These are phyloP conservation scores for Hermanozyma aechmeae DNA, from an alignment of 805 yeast species.

Conservation along the genomic window DNA sequence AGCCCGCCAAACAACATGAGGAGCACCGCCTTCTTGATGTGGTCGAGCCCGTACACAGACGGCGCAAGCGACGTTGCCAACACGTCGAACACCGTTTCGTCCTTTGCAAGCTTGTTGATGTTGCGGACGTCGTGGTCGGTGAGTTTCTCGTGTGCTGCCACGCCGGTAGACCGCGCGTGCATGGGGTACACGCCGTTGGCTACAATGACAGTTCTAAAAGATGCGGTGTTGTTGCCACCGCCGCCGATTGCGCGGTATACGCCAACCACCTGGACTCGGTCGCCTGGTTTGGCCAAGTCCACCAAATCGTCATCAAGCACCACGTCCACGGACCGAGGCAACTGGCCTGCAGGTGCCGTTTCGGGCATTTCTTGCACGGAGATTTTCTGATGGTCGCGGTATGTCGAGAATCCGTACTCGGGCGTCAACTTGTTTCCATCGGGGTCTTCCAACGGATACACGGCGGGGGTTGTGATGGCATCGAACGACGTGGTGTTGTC, in stretches of 20 bases:
- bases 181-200: slow-evolving; percentile 86
- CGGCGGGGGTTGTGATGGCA: slow-evolving; percentile 73
- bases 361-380: slow-evolving; percentile 98
- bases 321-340: slow-evolving; percentile 88
- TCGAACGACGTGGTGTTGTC: slow-evolving; percentile 90
- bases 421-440: slow-evolving; percentile 84
- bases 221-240: slow-evolving; percentile 44
- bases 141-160: slow-evolving; percentile 58
- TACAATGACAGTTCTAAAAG: slow-evolving; percentile 74
- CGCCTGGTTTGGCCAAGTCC: slow-evolving; percentile 90
- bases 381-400: slow-evolving; percentile 87
- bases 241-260: slow-evolving; percentile 89
- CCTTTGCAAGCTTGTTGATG: slow-evolving; percentile 69
- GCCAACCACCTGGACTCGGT: slow-evolving; percentile 88
- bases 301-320: slow-evolving; percentile 93
- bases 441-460: slow-evolving; percentile 87
- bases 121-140: slow-evolving; percentile 80
- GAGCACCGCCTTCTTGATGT: slow-evolving; percentile 83
- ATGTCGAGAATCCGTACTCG: slow-evolving; percentile 88
- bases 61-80: slow-evolving; percentile 89
- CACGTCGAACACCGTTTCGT: slow-evolving; percentile 63
- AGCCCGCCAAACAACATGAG: slow-evolving; percentile 90
- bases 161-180: slow-evolving; percentile 82
- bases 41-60: slow-evolving; percentile 87
- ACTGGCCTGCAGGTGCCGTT: slow-evolving; percentile 94